Evolutionary conservation across 2,329 filamentous ascomycete species (phyloP).

Genomic region (Didymella pomorum): DNA sequence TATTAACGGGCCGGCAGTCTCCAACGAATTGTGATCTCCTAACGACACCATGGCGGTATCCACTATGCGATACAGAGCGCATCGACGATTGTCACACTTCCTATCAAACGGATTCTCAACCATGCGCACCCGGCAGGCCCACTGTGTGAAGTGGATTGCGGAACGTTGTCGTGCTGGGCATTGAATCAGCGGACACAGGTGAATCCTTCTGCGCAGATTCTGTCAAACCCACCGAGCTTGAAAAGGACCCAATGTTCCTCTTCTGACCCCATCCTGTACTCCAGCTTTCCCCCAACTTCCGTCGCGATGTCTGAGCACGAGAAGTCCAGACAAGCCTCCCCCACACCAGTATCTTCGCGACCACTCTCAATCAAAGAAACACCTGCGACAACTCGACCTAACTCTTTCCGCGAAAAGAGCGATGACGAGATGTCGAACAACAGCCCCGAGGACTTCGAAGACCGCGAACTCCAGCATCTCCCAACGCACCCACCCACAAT

Average conservation of each 20-base stretch:
- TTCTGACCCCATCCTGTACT: constrained; percentile 12
- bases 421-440: constrained; percentile 25
- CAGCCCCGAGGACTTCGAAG: constrained; percentile 18
- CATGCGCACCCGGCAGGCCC: constrained; percentile 1
- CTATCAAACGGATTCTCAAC: neutral
- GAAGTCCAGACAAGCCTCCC: constrained; percentile 22
- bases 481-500: constrained; percentile 19
- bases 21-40: constrained; percentile 15
- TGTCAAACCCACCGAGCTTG: neutral
- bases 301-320: constrained; percentile 12
- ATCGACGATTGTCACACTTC: constrained; percentile 11
- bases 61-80: constrained; percentile 3
- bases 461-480: constrained; percentile 7
- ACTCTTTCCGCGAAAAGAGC: constrained; percentile 21
- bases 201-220: constrained; percentile 3
- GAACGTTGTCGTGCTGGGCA: constrained; percentile 10
- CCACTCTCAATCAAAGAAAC: constrained; percentile 14
- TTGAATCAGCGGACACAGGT: constrained; percentile 4
- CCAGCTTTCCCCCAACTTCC: constrained; percentile 16
- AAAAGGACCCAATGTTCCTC: constrained; percentile 11
- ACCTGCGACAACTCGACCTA: constrained; percentile 7
- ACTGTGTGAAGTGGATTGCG: constrained; percentile 15
- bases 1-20: constrained; percentile 5
- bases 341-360: constrained; percentile 10
- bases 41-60: neutral